Base-by-base conservation (phyloP, 2,329 filamentous ascomycete species). In the Alternaria consortialis region DNA sequence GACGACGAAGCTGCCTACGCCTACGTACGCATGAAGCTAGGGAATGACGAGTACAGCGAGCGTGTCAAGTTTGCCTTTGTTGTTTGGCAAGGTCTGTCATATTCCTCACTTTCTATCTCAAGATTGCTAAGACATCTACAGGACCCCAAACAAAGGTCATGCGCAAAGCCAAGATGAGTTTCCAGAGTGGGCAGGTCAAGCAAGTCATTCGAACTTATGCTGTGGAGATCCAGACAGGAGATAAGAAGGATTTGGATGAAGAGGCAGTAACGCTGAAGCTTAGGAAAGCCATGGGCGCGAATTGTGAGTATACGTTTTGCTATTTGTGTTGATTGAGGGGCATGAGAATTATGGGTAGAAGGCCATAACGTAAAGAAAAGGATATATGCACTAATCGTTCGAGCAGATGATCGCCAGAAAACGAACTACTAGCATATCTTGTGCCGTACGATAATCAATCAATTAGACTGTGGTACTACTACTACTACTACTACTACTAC, bases 31-130 rank as follows among this genome's bases (percentile, higher is more conserved):
- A 70, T 76, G 72, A 87, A 90, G 81, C 87, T 91, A 77, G 88
- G 88, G 74, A 91, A 91, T 80, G 89, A 91, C 77, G 86, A 86
- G 66, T 89, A 91, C 81, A 87, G 84, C 79, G 88, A 82, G 73
- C 83, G 89, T 37, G 86, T 90, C 73, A 91, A 91, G 80, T 91
- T 91, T 74, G 84, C 82, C 50, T 82, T 91, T 50, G 80, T 91
- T 32, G 84, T 90, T 66, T 91, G 89, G 89, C 90, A 90, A 76
- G 89, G 89, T 74, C 82, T 85, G 77, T 76, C 12, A 83, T 85
- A 76, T 74, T 17, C 12, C 25, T 9, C 37, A 8, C 20, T 15
- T 4, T n/a, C 25, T 13, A 47, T 37, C 3, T 56, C 31, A 4
- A 52, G 2, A 23, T 43, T 44, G 53, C 46, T 53, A 29, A 40